These are phyloP conservation scores for Conoideocrella luteorostrata DNA, from an alignment of 2,329 filamentous ascomycete genomes.

Conservation along the genomic window DNA sequence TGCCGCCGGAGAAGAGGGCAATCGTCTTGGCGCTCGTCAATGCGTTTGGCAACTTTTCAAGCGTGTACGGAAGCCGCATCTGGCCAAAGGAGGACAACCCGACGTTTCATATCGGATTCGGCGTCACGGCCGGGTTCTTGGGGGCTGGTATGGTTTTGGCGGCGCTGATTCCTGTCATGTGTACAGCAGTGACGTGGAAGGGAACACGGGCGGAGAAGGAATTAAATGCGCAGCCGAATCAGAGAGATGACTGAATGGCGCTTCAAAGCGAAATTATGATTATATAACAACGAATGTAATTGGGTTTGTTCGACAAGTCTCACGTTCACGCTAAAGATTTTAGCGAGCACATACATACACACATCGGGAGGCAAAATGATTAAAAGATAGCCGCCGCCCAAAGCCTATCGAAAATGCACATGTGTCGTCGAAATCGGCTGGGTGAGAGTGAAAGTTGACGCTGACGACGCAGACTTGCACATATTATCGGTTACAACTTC, in stretches of 20 bases:
- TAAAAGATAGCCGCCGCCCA: no score
- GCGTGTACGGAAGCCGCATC: constrained; percentile 23
- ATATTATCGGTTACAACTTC: no score
- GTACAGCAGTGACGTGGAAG: background rate
- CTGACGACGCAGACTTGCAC: no score
- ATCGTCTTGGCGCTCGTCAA: constrained; percentile 26
- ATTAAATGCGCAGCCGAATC: background rate
- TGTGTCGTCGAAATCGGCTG: no score
- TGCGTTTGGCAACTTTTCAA: constrained; percentile 24
- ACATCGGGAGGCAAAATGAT: no score
- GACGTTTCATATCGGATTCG: constrained; percentile 20
- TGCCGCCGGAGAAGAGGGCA: constrained; percentile 25
- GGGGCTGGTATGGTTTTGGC: constrained; percentile 17
- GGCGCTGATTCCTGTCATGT: constrained; percentile 12
- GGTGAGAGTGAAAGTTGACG: no score
- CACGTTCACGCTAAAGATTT: no score
- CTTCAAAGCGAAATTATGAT: no score
- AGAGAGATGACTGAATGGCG: background rate
- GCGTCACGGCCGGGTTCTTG: constrained; percentile 21
- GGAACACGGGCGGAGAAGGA: constrained; percentile 2
- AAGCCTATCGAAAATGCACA: no score
- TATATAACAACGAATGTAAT: no score
- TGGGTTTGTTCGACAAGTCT: no score
- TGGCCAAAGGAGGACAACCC: constrained; percentile 22
- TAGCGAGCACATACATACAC: no score